phyloP scores from a whole-genome alignment of 306 rosid genomes.

The Castanea sativa region DNA sequence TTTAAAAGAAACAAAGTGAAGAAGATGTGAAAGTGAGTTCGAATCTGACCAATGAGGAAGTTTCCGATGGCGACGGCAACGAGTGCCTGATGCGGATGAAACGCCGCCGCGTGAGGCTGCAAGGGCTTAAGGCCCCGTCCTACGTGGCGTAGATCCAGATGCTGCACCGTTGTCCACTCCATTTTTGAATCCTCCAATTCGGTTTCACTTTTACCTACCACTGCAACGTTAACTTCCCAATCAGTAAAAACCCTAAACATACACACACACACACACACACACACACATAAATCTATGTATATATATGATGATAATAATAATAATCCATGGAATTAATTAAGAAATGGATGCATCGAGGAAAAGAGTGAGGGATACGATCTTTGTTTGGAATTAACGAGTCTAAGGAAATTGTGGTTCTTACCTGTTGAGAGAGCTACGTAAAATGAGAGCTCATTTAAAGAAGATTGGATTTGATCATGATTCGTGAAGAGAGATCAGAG shows the following conservation, averaged over 20 bases:
- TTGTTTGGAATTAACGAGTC: not conserved
- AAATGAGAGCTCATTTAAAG: slow-evolving; percentile 14
- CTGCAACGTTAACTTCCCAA: slow-evolving; percentile 17
- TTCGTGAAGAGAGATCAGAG: not conserved
- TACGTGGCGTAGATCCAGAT: slow-evolving; percentile 92
- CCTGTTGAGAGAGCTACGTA: slow-evolving; percentile 11
- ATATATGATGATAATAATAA: not conserved
- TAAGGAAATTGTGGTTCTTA: not conserved
- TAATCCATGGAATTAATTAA: not conserved
- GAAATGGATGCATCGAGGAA: slow-evolving; percentile 5
- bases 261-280: not conserved
- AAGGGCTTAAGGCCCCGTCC: slow-evolving; percentile 61
- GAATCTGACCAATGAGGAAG: slow-evolving; percentile 69
- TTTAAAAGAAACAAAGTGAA: too few relatives aligned
- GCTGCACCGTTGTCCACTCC: slow-evolving; percentile 99
- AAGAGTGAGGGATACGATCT: slow-evolving; percentile 18
- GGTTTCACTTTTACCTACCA: slow-evolving; percentile 27
- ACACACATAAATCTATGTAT: not conserved
- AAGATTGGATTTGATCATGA: not conserved
- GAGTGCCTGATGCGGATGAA: slow-evolving; percentile 90
- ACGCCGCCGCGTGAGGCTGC: slow-evolving; percentile 90
- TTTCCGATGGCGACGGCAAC: slow-evolving; percentile 92
- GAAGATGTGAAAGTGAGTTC: too few relatives aligned
- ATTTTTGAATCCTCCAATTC: slow-evolving; percentile 29
- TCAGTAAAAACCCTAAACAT: not conserved